A percentile compares a stretch with the other conserved stretches of the same genome.
Conservation (phyloP, 2,329 filamentous ascomycete species). For the Coniochaeta ligniaria region DNA sequence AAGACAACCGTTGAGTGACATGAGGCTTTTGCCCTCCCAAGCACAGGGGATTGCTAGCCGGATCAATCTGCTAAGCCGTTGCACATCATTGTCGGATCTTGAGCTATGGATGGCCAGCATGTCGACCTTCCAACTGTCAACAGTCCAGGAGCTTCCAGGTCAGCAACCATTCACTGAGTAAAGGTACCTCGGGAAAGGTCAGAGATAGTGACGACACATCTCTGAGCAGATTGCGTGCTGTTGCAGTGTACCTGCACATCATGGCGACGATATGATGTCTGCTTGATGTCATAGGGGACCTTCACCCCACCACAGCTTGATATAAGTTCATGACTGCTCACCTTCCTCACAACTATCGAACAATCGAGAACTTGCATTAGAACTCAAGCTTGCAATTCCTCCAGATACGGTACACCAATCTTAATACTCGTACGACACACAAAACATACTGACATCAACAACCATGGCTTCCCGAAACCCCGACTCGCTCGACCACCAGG, state of each 20-base stretch:
- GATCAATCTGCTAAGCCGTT: too few species aligned
- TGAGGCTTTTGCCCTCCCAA: too few species aligned
- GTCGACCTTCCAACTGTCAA: too few species aligned
- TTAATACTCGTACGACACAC: background rate
- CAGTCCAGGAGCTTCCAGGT: too few species aligned
- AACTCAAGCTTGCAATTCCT: background rate
- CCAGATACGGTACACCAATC: background rate
- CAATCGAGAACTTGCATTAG: too few species aligned
- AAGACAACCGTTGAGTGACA: too few species aligned
- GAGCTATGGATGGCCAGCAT: too few species aligned
- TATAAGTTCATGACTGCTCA: background rate
- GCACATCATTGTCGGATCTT: too few species aligned
- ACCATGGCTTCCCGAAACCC: conserved; percentile 27
- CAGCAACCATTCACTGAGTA: too few species aligned
- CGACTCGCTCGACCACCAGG: conserved; percentile 45
- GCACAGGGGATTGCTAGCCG: too few species aligned
- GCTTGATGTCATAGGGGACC: conserved; percentile 1
- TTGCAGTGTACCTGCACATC: background rate
- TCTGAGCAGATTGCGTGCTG: background rate
- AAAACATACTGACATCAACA: background rate
- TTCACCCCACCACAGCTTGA: background rate
- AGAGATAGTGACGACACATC: background rate
- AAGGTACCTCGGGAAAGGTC: background rate
- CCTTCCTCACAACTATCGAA: too few species aligned
- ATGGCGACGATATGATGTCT: background rate